Percentiles rank a stretch among this genome's conserved stretches.
phyloP scores from a whole-genome alignment of 2,329 filamentous ascomycete genomes.

The Phialophora chinensis region DNA sequence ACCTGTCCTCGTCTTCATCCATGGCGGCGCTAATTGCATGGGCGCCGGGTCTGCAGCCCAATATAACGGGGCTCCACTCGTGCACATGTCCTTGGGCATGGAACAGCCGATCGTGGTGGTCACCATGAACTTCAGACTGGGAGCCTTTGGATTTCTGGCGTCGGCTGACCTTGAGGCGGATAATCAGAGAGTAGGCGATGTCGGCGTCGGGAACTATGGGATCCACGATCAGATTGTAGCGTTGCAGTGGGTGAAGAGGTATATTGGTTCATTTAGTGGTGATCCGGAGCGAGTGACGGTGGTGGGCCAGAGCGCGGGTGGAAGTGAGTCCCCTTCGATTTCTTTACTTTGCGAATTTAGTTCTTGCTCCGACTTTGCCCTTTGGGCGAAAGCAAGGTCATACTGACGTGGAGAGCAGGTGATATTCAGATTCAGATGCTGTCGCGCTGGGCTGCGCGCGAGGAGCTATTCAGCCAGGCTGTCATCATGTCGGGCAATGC shows the following conservation, averaged over 20 bases:
- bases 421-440: not conserved
- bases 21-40: not conserved
- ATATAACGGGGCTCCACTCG: not conserved
- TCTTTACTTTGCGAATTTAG: not conserved
- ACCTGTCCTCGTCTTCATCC: not conserved
- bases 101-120: not conserved
- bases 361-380: not conserved
- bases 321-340: not conserved
- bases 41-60: not conserved
- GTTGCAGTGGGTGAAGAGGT: not conserved
- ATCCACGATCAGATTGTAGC: not conserved
- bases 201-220: not conserved
- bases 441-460: not conserved
- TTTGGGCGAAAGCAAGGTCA: not conserved
- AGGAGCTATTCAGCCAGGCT: not conserved
- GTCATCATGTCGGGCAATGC: slow-evolving; percentile 6
- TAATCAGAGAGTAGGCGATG: not conserved
- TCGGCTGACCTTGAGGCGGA: not conserved
- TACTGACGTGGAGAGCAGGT: not conserved
- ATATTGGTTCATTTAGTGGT: not conserved
- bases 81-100: not conserved
- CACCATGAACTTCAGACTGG: not conserved
- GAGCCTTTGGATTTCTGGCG: not conserved
- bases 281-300: not conserved
- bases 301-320: not conserved